Conservation (phyloP, 495 filamentous ascomycete genomes). For the Saxophila tyrrhenica region DNA sequence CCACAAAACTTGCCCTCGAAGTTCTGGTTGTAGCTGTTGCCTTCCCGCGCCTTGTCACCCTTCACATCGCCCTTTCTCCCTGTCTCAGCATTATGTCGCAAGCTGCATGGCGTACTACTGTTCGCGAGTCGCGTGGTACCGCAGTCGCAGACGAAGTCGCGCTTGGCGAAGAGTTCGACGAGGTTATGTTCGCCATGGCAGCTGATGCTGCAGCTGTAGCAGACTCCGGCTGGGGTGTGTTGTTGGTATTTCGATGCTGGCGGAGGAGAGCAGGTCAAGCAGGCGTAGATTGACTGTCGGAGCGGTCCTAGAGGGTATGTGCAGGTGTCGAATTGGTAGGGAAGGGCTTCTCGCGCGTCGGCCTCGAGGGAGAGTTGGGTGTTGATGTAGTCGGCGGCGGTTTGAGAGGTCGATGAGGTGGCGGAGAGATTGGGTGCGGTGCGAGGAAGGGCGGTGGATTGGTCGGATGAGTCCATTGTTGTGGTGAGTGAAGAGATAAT, state of each 20-base stretch:
- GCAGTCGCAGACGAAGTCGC: constrained; percentile 94
- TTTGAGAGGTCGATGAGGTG: constrained; percentile 61
- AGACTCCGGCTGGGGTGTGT: constrained; percentile 74
- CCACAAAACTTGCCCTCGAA: constrained; percentile 88
- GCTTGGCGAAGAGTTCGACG: constrained; percentile 92
- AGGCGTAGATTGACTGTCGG: constrained; percentile 78
- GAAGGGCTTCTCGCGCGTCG: constrained; percentile 86
- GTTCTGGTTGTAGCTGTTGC: constrained; percentile 90
- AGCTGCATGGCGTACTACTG: constrained; percentile 52
- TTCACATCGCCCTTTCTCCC: constrained; percentile 63
- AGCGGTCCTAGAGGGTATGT: constrained; percentile 77
- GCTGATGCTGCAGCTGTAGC: constrained; percentile 91
- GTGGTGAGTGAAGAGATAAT: not conserved
- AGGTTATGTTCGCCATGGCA: constrained; percentile 93
- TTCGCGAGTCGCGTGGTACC: constrained; percentile 71
- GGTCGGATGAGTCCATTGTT: not conserved
- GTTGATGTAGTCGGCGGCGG: constrained; percentile 85
- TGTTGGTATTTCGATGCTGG: constrained; percentile 45
- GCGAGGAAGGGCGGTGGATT: not conserved
- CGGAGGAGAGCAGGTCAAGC: constrained; percentile 83
- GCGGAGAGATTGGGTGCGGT: constrained; percentile 37
- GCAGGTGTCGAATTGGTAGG: constrained; percentile 90
- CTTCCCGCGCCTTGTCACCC: constrained; percentile 56
- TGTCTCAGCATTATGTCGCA: constrained; percentile 64
- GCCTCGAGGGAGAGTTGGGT: constrained; percentile 83